Base-by-base conservation (phyloP, 2,329 filamentous ascomycete species). In the Fusarium ambrosium region DNA sequence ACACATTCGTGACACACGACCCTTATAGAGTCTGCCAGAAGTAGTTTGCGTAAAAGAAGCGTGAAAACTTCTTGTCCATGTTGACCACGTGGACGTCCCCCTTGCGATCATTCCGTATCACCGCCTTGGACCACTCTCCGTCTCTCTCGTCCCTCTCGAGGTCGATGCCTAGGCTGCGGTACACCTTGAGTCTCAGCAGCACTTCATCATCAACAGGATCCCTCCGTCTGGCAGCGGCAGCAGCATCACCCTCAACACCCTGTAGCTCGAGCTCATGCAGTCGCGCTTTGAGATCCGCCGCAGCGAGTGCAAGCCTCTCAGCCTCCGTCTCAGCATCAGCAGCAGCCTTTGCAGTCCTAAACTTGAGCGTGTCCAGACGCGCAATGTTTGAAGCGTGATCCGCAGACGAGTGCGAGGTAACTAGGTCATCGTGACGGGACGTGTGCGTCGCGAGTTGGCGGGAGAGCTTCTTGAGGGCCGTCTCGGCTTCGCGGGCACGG, bases 61-160 rank as follows among this genome's bases (percentile, higher is more conserved):
- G 89, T 68, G 94, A 96, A 82, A 98, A 95, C 85, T 97, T 97
- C 78, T 93, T 92, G 79, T 98, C 95, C 82, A 99, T 92, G 80
- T 97, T 97, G 70, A 99, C 92, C 60, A 98, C 94, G 82, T 98
- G 94, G 62, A 98, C 95, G 81, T 98, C 95, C 10, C 95, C 95
- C 86, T 95, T 96, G 75, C 91, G 89, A 70, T 92, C 92, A 81
- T 97, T 98, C 72, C 95, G 88, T 75, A 98, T 92, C 20, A 98
- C 90, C 1, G 95, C 96, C 80, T 94, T 94, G 77, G 90, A 92
- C 86, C 96, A 98, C 81, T 95, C 94, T 37, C 95, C 95, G 39
- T 89, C 87, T 73, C 84, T 83, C 70, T 94, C 93, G 64, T 94
- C 93, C 70, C 90, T 83, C 85, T 97, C 94, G 68, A 97, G 91